Evolutionary conservation across 129 eudicot species (phyloP), one percentile per base, ranked within the genome.

Genomic region (Saposhnikovia divaricata): DNA sequence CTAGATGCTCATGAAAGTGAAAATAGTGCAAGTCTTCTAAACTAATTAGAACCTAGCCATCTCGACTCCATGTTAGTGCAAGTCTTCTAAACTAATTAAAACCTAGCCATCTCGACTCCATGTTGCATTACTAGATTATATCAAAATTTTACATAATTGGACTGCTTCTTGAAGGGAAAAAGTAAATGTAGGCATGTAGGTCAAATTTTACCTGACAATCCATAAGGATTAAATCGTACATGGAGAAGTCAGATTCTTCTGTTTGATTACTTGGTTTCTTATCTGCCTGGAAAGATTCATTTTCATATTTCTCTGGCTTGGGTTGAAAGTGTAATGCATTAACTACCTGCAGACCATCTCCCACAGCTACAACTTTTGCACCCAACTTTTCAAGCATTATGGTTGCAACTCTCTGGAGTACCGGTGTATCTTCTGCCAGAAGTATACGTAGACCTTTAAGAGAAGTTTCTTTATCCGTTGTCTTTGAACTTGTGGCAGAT

Each of bases 331-430:
- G 82, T 23, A 94, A 90, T 74, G 97, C 90, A 80, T 89, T 89
- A 43, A 95, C 97, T 38, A 90, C 98, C 87, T 90, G 96, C 79
- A 87, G 27, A 78, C 97, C 98, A 85, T 95, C 98, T 83, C 93
- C 97, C 42, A 95, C 98, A 77, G 86, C 94, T 28, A 78, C 85
- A 21, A 95, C 97, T 45, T 71, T 81, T 61, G 97, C 98, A 53
- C 98, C 98, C 84, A 92, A 79, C 61, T 92, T 90, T 78, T 92
- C 96, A 53, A 95, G 91, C 98, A 92, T 95, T 76, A 95, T 90
- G n/a, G 97, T 90, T 27, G 97, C 98, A 19, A 95, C 98, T 81
- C 90, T 92, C 84, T 95, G 98, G 15, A 95, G 94, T 28, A 95
- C 89, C 1, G 93, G 97, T 15, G 92, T 95, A 75, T 95, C 98